Evolutionary conservation across 495 filamentous ascomycete genomes (phyloP), one percentile per base, ranked within the genome.

Genomic region (Rostrohypoxylon terebratum): DNA sequence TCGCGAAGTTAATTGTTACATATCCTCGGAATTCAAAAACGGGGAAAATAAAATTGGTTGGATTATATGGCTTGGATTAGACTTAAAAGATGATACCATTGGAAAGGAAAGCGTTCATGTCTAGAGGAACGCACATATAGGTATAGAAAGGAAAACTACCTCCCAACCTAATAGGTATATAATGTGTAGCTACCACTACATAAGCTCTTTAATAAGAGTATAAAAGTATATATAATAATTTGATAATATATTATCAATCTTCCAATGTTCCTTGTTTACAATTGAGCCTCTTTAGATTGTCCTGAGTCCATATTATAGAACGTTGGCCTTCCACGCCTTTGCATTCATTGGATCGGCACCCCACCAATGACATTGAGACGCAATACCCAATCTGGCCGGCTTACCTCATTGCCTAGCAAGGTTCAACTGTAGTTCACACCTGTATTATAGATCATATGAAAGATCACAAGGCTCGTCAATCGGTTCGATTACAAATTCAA

Each of bases 1-100:
- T 38, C 34, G 36, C 42, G 20, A 18, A 34, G 14, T 55, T 55
- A 34, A 34, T 36, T 36, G 4, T 36, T 36, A 55, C 36, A 5
- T 33, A 14, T 6, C 6, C 23, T 25, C 25, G 25, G 23, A 11
- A 36, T 20, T 18, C 33, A 28, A 23, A 53, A 53, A 54, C 11
- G 51, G 51, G 25, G n/a, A 2, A 36, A 8, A 36, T 55, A 36
- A 36, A n/a, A 44, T 59, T n/a, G 18, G 47, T 33, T 25, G 59
- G 45, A 50, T 64, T 34, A 55, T 51, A 31, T 13, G 45, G 13
- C 18, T 63, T 45, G 51, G 68, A 14, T 59, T 72, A 63, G 53
- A 63, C 47, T 63, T 72, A 54, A 44, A 54, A 63, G 50, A 72
- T 55, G 50, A 72, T 55, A 55, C 51, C 51, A 28, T 14, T 31